Conservation (phyloP, 1,139 yeast species). For the Hansenula sp. region DNA sequence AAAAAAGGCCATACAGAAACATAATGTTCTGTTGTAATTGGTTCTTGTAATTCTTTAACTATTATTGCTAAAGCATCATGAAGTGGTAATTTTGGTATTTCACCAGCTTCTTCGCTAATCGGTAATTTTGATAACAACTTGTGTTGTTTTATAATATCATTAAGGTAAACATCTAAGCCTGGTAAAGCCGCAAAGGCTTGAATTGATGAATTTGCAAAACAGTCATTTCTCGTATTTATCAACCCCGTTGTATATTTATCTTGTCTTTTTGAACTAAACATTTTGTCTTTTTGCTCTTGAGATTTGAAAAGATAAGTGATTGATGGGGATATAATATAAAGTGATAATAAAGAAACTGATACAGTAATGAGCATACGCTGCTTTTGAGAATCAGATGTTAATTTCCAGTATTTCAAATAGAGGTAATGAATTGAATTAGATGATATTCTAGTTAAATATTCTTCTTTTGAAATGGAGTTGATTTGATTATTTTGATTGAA, state of each 20-base stretch:
- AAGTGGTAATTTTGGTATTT: slow-evolving; percentile 36
- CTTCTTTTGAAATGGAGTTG: slow-evolving; percentile 8
- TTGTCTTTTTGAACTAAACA: slow-evolving; percentile 43
- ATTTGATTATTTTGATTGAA: background rate
- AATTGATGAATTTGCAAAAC: slow-evolving; percentile 88
- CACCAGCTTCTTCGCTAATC: slow-evolving; percentile 11
- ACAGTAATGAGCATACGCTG: slow-evolving; percentile 17
- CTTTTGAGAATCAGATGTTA: slow-evolving; percentile 5
- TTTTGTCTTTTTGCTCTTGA: slow-evolving; percentile 14
- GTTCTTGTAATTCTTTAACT: slow-evolving; percentile 57
- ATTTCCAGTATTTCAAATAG: slow-evolving; percentile 20
- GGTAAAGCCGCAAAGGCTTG: slow-evolving; percentile 81
- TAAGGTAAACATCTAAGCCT: slow-evolving; percentile 57
- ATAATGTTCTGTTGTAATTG: slow-evolving; percentile 47
- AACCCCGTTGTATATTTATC: slow-evolving; percentile 80
- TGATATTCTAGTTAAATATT: slow-evolving; percentile 10
- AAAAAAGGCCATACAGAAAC: slow-evolving; percentile 78
- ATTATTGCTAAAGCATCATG: slow-evolving; percentile 56
- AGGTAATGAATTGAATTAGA: slow-evolving; percentile 9
- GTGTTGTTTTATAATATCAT: slow-evolving; percentile 32
- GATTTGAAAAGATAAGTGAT: slow-evolving; percentile 13
- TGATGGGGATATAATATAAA: slow-evolving; percentile 27
- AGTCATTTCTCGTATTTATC: slow-evolving; percentile 77
- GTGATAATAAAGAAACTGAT: slow-evolving; percentile 12
- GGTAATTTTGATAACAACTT: slow-evolving; percentile 17